Base-by-base conservation (phyloP, 2,329 filamentous ascomycete genomes). In the Remersonia thermophila region DNA sequence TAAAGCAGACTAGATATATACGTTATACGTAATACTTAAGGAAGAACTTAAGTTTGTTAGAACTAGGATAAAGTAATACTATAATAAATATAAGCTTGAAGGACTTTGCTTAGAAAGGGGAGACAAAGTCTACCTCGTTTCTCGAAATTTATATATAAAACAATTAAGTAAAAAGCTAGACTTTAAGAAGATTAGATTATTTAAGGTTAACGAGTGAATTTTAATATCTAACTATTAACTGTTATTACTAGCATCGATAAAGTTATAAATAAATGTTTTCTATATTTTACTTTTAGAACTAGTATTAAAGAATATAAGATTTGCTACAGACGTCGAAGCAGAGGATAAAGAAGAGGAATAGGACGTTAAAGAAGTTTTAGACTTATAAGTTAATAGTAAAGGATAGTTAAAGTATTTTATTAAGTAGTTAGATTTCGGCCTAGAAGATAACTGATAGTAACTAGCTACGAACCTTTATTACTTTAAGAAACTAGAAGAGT, bases 321-420 rank as follows among this genome's bases (percentile, higher is more conserved):
- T 32, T 12, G 17, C 23, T 6, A 34, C 15, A 5, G 9, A 25
- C 10, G 12, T 32, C 3, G 28, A 38, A 16, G 36, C 14, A 11
- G 23, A 37, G 8, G 40, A 42, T 17, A 37, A 42, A 27, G 40
- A 42, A 29, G n/a, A n/a, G n/a, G 33, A 37, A 32, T 39, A 27
- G 33, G 37, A 42, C 9, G 13, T 42, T 7, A 20, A 42, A 15
- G 30, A 37, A 25, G 27, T 42, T 10, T 14, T 42, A 12, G 33
- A 42, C 18, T 39, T 10, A 11, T n/a, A 13, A 6, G 27, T 36
- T 12, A 36, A 15, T 2, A 31, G 36, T 0, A 32, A n/a, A n/a
- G n/a, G 29, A 27, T 17, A 33, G 12, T 2, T 42, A 2, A 10
- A 40, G 11, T 40, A 40, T 14, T 15, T 40, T 1, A 23, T 39